Percentiles rank a stretch among this genome's conserved stretches.
Evolutionary conservation across 345 rosid genomes (phyloP).

Genomic region (Pugionium cornutum): DNA sequence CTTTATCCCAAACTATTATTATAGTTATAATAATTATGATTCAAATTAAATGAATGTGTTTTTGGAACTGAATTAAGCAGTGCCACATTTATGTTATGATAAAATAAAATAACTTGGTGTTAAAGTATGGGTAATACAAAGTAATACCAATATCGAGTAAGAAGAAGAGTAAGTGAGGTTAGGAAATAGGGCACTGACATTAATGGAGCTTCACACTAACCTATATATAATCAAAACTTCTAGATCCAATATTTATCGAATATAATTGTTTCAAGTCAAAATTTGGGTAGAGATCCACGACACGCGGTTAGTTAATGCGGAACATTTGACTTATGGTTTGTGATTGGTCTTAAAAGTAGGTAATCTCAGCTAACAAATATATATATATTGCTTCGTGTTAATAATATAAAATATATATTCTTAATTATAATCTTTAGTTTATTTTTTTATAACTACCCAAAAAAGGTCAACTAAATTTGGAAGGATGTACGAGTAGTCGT

Average conservation of each 20-base stretch:
- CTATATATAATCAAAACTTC: conserved; percentile 8
- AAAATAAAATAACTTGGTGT: conserved; percentile 4
- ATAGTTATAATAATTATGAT: not conserved
- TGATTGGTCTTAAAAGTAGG: conserved; percentile 4
- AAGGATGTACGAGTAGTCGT: conserved; percentile 8
- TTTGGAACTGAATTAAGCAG: not conserved
- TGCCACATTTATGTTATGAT: conserved; percentile 16
- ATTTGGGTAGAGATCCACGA: conserved; percentile 34
- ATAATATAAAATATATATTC: not conserved
- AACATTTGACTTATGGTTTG: conserved; percentile 28
- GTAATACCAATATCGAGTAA: conserved; percentile 18
- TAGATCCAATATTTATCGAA: conserved; percentile 27
- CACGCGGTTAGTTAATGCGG: conserved; percentile 27
- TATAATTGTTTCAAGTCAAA: conserved; percentile 20
- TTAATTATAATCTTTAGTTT: not conserved
- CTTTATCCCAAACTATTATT: conserved; percentile 21
- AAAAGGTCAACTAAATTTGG: conserved; percentile 17
- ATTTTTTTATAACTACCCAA: not conserved
- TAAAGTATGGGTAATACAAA: conserved; percentile 5
- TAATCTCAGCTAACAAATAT: conserved; percentile 6
- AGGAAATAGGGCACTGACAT: conserved; percentile 39
- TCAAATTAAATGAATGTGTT: not conserved
- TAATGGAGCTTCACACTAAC: conserved; percentile 38
- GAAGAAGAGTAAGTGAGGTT: conserved; percentile 26
- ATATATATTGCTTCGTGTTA: not conserved